These are phyloP conservation scores for Talaromyces piceae DNA, from an alignment of 2,329 filamentous ascomycete species.

Conservation along the genomic window DNA sequence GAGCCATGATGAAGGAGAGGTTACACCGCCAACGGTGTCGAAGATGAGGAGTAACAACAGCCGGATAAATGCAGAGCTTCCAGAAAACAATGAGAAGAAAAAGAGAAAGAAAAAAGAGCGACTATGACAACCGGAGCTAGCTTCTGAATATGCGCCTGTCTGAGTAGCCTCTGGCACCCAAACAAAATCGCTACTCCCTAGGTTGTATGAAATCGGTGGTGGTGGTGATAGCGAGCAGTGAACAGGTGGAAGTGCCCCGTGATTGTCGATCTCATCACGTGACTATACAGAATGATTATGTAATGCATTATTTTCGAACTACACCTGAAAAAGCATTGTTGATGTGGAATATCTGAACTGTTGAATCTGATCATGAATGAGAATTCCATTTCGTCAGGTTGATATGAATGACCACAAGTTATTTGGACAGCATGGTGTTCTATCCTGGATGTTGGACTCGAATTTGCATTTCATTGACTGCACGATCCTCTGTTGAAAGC, in stretches of 20 bases:
- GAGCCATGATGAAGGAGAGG: slow-evolving; percentile 45
- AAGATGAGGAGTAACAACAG: not conserved
- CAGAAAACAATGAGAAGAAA: not conserved
- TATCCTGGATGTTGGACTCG: no score
- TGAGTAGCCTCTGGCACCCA: not conserved
- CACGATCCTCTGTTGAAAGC: no score
- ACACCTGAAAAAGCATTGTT: not conserved
- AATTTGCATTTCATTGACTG: no score
- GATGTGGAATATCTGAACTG: no score
- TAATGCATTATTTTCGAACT: not conserved
- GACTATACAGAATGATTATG: not conserved
- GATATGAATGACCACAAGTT: no score
- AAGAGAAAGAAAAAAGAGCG: not conserved
- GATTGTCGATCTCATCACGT: slow-evolving; percentile 6
- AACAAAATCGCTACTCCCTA: not conserved
- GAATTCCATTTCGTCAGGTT: no score
- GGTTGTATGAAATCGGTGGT: slow-evolving; percentile 4
- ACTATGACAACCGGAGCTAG: not conserved
- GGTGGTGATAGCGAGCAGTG: slow-evolving; percentile 3
- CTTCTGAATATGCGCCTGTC: not conserved
- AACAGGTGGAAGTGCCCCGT: slow-evolving; percentile 2
- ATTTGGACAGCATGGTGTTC: no score
- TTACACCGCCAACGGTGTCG: not conserved
- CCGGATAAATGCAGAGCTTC: not conserved
- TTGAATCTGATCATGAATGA: no score